Conservation (phyloP, 1,284 basidiomycete species). For the Serendipita sp. region DNA sequence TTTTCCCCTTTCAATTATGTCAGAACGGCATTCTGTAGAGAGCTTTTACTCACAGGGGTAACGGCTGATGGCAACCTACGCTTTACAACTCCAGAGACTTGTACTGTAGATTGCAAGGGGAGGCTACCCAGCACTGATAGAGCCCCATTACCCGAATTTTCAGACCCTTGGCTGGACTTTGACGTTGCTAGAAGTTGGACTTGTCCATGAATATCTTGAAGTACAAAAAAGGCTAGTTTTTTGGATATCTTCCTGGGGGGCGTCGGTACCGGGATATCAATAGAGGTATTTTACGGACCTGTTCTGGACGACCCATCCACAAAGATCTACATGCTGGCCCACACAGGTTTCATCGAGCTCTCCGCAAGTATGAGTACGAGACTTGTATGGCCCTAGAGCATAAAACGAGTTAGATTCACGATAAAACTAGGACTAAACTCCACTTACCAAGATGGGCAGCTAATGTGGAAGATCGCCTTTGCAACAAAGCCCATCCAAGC, state of each 20-base stretch:
- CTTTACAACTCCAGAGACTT: constrained; percentile 57
- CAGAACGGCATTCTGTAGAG: neutral
- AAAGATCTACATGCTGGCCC: neutral
- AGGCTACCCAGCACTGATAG: constrained; percentile 36
- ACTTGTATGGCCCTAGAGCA: neutral
- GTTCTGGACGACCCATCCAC: neutral
- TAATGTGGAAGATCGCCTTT: neutral
- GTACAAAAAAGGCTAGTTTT: constrained; percentile 60
- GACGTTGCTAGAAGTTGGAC: constrained; percentile 56
- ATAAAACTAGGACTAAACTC: neutral
- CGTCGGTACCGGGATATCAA: too few relatives aligned
- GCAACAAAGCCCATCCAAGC: neutral
- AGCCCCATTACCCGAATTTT: constrained; percentile 13
- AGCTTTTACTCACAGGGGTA: constrained; percentile 24
- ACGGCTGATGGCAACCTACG: constrained; percentile 47
- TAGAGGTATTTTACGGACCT: neutral
- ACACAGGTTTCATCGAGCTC: neutral
- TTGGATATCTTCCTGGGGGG: constrained; percentile 47
- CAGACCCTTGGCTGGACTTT: constrained; percentile 16
- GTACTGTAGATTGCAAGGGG: constrained; percentile 63
- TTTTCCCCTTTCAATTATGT: constrained; percentile 30
- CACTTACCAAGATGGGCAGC: constrained; percentile 5
- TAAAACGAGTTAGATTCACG: neutral
- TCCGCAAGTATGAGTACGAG: neutral
- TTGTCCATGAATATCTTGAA: constrained; percentile 62